Evolutionary conservation across 2,329 filamentous ascomycete genomes (phyloP).

Genomic region (Fusarium lyarnte): DNA sequence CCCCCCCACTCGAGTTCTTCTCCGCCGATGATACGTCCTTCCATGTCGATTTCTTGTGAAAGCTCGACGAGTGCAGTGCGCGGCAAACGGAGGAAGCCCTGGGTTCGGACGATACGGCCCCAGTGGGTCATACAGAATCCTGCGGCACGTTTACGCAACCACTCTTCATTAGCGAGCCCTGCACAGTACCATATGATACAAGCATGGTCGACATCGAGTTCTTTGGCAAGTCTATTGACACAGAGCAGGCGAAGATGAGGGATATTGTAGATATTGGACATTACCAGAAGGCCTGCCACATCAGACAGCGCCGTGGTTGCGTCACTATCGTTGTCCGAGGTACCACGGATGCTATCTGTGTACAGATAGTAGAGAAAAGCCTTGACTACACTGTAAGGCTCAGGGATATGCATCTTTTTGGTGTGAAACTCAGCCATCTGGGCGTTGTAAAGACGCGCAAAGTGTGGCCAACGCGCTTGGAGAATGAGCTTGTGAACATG

Average conservation of each 20-base stretch:
- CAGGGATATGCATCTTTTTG: conserved; percentile 96
- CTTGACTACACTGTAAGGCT: conserved; percentile 92
- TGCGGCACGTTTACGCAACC: conserved; percentile 89
- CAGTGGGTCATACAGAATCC: conserved; percentile 92
- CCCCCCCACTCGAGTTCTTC: conserved; percentile 75
- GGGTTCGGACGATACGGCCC: conserved; percentile 91
- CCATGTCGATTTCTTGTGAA: conserved; percentile 91
- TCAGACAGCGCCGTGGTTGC: conserved; percentile 83
- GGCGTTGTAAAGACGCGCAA: conserved; percentile 87
- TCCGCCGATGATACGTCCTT: conserved; percentile 89
- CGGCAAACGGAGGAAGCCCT: conserved; percentile 84
- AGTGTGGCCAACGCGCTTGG: conserved; percentile 96
- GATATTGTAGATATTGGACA: conserved; percentile 98
- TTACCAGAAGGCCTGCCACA: conserved; percentile 92
- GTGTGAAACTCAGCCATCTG: conserved; percentile 99
- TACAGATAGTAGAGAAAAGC: conserved; percentile 97
- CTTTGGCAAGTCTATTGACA: conserved; percentile 87
- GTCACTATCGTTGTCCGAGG: conserved; percentile 64
- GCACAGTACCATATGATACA: conserved; percentile 97
- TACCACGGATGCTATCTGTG: conserved; percentile 83
- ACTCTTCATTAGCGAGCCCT: conserved; percentile 88
- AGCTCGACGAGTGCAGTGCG: conserved; percentile 86
- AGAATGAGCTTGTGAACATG: conserved; percentile 96
- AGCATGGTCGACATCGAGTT: conserved; percentile 93
- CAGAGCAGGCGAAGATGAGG: conserved; percentile 90